Percentiles rank a stretch among this genome's conserved stretches.
These are phyloP conservation scores for Fonsecaea erecta DNA, from an alignment of 2,329 filamentous ascomycete species.

Conservation along the genomic window DNA sequence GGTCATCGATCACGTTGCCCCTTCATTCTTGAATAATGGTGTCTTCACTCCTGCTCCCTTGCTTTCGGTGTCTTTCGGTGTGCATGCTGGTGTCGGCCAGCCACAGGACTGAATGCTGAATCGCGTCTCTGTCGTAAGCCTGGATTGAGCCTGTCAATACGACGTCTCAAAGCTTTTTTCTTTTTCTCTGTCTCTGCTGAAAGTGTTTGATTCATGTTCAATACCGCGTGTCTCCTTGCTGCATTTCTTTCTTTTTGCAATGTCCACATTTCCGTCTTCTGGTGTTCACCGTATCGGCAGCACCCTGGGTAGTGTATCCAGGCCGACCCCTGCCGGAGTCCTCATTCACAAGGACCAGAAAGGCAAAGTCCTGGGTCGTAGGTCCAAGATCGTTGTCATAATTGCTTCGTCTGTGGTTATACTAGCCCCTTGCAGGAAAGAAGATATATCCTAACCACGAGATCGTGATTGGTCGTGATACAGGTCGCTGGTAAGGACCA, in stretches of 20 bases:
- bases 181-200: neutral
- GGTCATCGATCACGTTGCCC: constrained; percentile 8
- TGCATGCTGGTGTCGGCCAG: neutral
- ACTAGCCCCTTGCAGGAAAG: constrained; percentile 33
- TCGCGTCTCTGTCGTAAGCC: neutral
- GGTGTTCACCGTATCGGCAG: constrained; percentile 25
- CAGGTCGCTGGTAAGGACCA: constrained; percentile 41
- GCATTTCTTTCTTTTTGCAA: constrained; percentile 4
- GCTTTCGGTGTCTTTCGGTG: neutral
- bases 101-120: neutral
- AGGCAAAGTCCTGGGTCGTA: constrained; percentile 30
- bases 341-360: constrained; percentile 25
- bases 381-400: constrained; percentile 14
- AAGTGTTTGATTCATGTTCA: neutral
- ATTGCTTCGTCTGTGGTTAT: constrained; percentile 15
- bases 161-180: neutral
- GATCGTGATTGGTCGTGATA: constrained; percentile 45
- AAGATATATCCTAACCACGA: constrained; percentile 42
- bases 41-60: neutral
- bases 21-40: neutral
- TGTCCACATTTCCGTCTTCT: constrained; percentile 22
- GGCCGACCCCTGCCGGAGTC: constrained; percentile 21
- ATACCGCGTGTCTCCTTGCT: neutral
- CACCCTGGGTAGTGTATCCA: constrained; percentile 9
- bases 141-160: neutral